A percentile compares a stretch with the other conserved stretches of the same genome.
phyloP scores from a whole-genome alignment of 192 early-diverging fungal species.

The Piromyces sp. region DNA sequence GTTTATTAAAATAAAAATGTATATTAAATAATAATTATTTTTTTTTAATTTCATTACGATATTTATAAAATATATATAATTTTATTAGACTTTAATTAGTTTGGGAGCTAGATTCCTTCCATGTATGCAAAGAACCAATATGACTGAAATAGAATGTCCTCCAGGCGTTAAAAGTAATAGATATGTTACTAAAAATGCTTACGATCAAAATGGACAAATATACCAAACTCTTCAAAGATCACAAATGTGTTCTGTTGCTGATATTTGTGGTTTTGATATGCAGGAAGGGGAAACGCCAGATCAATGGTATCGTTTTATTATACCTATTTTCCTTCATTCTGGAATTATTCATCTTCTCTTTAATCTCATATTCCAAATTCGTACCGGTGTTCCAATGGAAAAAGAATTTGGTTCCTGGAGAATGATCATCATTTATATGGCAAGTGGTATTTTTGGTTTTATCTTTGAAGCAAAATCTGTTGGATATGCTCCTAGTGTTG shows the following conservation, averaged over 20 bases:
- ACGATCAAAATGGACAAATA: slow-evolving; percentile 23
- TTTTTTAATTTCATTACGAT: no score
- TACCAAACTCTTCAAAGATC: not conserved
- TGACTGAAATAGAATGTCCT: not conserved
- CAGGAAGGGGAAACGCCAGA: slow-evolving; percentile 19
- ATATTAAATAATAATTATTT: no score
- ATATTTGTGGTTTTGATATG: slow-evolving; percentile 40
- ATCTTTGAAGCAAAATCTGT: slow-evolving; percentile 52
- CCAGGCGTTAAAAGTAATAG: not conserved
- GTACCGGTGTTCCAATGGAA: slow-evolving; percentile 55
- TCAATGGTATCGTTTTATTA: slow-evolving; percentile 66
- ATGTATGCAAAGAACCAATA: slow-evolving; percentile 42
- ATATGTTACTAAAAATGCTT: not conserved
- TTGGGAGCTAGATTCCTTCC: slow-evolving; percentile 62
- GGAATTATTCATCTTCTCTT: slow-evolving; percentile 59
- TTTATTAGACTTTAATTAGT: slow-evolving; percentile 34
- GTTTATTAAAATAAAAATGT: no score
- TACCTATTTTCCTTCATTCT: slow-evolving; percentile 65
- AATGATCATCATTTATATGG: slow-evolving; percentile 50
- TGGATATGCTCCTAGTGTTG: slow-evolving; percentile 29
- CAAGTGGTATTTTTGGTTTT: slow-evolving; percentile 58
- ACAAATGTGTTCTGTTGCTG: slow-evolving; percentile 25
- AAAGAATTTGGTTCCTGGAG: slow-evolving; percentile 55
- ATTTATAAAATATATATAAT: slow-evolving; percentile 10
- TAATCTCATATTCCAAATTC: slow-evolving; percentile 55